A percentile compares a stretch with the other conserved stretches of the same genome.
phyloP scores from a whole-genome alignment of 2,329 filamentous ascomycete genomes.

The Nemania sp. region DNA sequence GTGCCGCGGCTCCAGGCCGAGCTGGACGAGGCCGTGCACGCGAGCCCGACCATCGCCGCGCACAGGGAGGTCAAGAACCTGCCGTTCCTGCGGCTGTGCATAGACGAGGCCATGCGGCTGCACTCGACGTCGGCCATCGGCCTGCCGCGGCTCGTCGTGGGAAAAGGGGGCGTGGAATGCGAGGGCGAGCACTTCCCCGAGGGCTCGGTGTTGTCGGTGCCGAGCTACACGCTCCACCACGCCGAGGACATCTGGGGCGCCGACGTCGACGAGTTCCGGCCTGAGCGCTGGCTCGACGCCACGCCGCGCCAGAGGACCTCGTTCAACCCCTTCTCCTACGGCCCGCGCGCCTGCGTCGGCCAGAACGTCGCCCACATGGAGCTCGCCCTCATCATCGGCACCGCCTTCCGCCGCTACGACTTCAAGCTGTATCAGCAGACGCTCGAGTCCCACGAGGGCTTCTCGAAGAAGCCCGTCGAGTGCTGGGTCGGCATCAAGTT shows the following conservation, averaged over 20 bases:
- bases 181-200: constrained; percentile 21
- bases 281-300: constrained; percentile 20
- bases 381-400: constrained; percentile 21
- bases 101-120: constrained; percentile 24
- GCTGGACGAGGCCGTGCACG: constrained; percentile 15
- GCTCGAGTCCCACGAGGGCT: constrained; percentile 21
- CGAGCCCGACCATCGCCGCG: constrained; percentile 8
- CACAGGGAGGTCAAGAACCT: constrained; percentile 22
- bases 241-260: constrained; percentile 16
- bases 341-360: constrained; percentile 21
- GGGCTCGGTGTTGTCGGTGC: constrained; percentile 21
- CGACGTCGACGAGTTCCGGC: constrained; percentile 22
- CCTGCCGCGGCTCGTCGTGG: constrained; percentile 20
- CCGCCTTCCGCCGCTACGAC: constrained; percentile 22
- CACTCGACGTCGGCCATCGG: constrained; percentile 23
- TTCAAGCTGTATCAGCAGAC: constrained; percentile 19
- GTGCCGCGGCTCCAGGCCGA: constrained; percentile 19
- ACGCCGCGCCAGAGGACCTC: constrained; percentile 17
- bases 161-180: constrained; percentile 6
- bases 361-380: constrained; percentile 26
- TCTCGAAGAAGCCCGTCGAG: constrained; percentile 23
- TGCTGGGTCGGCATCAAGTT: constrained; percentile 24
- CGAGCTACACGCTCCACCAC: constrained; percentile 25
- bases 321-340: constrained; percentile 25
- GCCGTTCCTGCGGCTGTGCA: constrained; percentile 22